Base-by-base conservation (phyloP, 352 stramenopile species). In the Pythium apleroticum region DNA sequence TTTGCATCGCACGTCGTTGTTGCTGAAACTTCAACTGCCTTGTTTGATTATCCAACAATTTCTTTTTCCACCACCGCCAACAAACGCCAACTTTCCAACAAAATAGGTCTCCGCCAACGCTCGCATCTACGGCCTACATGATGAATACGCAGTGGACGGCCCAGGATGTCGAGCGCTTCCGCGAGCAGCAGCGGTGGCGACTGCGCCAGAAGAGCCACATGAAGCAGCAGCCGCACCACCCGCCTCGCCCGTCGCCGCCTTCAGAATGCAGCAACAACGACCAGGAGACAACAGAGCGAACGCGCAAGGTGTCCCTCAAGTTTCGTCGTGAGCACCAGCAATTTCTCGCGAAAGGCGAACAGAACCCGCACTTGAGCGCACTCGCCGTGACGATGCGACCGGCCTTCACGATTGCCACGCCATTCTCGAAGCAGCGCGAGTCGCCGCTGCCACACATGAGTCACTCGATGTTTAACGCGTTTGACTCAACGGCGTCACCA, bases 161-260 rank as follows among this genome's bases (percentile, higher is more conserved):
- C 22, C 60, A 73, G 31, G 70, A 76, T 22, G 56, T 73, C 53
- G 65, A 73, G 53, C 65, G 70, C 60, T 71, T 57, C 52, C 61
- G 63, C 25, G 57, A 71, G 55, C 61, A 69, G 56, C 60, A 65
- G 35, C 61, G 59, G 19, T 66, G 65, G 60, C 61, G 60, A 22
- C 17, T 65, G 31, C 67, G 67, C 28, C 60, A 65, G 15, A 66
- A 60, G 55, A 57, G 55, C 33, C 22, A 55, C 63, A 25, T 49
- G 25, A 27, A 63, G 25, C 43, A 31, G n/a, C 25, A 57, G 45
- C 31, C 19, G 24, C 30, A 57, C 5, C 41, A 28, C 12, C 19
- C n/a, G n/a, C 45, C 46, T 52, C 37, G 24, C 35, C n/a, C 28
- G 19, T 27, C 55, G 17, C 8, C 56, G 53, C n/a, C 31, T 43